Percentiles rank a stretch among this genome's conserved stretches.
phyloP scores from a whole-genome alignment of 441 rosid genomes.

The Flueggea neowawraea region DNA sequence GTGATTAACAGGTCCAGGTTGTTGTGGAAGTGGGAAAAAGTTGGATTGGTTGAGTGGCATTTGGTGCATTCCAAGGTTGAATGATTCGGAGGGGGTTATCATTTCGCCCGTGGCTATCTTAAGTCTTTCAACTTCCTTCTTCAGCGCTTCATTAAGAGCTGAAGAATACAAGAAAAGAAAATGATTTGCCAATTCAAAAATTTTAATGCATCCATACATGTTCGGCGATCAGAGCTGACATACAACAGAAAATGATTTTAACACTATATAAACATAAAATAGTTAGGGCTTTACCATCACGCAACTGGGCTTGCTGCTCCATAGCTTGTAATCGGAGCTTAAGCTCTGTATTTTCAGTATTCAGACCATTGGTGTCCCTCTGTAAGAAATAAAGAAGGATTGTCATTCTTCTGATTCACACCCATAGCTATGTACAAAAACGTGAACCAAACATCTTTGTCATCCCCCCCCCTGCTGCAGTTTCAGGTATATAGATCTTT shows the following conservation, averaged over 20 bases:
- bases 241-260: too few species aligned
- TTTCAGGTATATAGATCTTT: too few species aligned
- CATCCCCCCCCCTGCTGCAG: too few species aligned
- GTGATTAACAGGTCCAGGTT: constrained; percentile 24
- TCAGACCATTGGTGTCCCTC: constrained; percentile 77
- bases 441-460: too few species aligned
- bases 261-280: not conserved
- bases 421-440: not conserved
- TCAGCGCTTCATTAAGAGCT: constrained; percentile 75
- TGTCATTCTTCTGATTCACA: not conserved
- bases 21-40: constrained; percentile 40
- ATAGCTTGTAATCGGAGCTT: constrained; percentile 73
- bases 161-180: constrained; percentile 11
- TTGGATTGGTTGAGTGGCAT: constrained; percentile 39
- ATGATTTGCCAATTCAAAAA: not conserved
- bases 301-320: constrained; percentile 90
- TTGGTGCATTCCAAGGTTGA: constrained; percentile 54
- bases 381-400: constrained; percentile 16
- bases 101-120: constrained; percentile 74
- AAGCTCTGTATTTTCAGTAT: constrained; percentile 76
- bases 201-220: too few species aligned
- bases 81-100: constrained; percentile 43
- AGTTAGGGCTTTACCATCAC: constrained; percentile 48
- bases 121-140: constrained; percentile 83
- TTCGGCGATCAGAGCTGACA: too few species aligned